phyloP scores from a whole-genome alignment of 2,329 filamentous ascomycete genomes.

The Leptosphaerulina australis region DNA sequence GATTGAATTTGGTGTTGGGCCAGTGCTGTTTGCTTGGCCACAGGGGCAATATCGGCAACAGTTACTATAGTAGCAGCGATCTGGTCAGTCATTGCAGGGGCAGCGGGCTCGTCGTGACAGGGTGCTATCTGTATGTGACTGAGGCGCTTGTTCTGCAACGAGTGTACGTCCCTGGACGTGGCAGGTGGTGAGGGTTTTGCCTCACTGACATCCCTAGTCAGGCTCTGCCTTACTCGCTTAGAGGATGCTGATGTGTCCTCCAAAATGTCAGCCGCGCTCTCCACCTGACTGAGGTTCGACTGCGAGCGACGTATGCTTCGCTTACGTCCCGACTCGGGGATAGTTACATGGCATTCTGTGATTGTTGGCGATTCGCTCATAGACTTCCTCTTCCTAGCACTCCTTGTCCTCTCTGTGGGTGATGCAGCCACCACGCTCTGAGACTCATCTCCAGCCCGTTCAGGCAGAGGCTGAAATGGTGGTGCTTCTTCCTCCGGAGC shows the following conservation, averaged over 20 bases:
- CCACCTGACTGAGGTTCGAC: constrained; percentile 39
- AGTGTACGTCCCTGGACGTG: constrained; percentile 6
- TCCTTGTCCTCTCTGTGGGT: constrained; percentile 4
- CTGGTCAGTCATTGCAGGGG: constrained; percentile 10
- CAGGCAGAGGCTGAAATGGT: constrained; percentile 46
- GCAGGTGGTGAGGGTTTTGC: constrained; percentile 25
- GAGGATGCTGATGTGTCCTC: constrained; percentile 37
- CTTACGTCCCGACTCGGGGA: constrained; percentile 32
- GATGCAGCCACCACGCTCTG: constrained; percentile 1
- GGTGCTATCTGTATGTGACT: constrained; percentile 38
- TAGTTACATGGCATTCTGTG: neutral
- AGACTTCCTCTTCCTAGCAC: constrained; percentile 30
- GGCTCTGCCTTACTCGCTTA: constrained; percentile 34
- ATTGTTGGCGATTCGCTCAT: constrained; percentile 14
- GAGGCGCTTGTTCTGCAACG: constrained; percentile 28
- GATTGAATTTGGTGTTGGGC: constrained; percentile 3
- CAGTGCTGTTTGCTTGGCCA: constrained; percentile 15
- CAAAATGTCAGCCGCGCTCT: constrained; percentile 31
- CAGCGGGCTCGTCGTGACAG: constrained; percentile 8
- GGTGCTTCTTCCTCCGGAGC: constrained; percentile 28
- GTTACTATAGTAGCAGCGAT: constrained; percentile 11
- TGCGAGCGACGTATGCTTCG: constrained; percentile 35
- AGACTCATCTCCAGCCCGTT: neutral
- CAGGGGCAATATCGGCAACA: constrained; percentile 3
- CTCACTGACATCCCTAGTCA: constrained; percentile 40